These are phyloP conservation scores for Microsporum audouinii DNA, from an alignment of 2,329 filamentous ascomycete species.

Conservation along the genomic window DNA sequence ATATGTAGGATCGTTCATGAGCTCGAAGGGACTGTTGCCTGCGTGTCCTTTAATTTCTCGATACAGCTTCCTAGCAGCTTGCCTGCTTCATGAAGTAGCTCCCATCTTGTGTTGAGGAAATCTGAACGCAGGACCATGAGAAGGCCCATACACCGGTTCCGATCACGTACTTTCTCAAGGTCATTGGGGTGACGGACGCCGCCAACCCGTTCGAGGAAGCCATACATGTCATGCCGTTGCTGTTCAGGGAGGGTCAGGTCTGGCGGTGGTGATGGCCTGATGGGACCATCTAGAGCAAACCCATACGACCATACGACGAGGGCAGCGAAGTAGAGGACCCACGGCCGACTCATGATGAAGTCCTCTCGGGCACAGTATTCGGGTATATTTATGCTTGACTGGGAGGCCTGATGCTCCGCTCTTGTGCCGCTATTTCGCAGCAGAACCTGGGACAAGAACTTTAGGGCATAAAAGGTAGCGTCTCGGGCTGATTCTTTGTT, in stretches of 20 bases:
- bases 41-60: slow-evolving; percentile 38
- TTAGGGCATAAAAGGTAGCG: slow-evolving; percentile 82
- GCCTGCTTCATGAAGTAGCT: slow-evolving; percentile 78
- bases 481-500: slow-evolving; percentile 78
- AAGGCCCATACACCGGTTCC: slow-evolving; percentile 73
- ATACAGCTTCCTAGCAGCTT: slow-evolving; percentile 73
- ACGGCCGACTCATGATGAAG: slow-evolving; percentile 78
- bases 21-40: not conserved
- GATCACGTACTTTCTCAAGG: slow-evolving; percentile 57
- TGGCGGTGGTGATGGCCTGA: slow-evolving; percentile 30
- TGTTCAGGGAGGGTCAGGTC: slow-evolving; percentile 51
- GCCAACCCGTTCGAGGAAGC: slow-evolving; percentile 62
- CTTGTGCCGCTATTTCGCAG: slow-evolving; percentile 39
- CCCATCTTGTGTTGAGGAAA: slow-evolving; percentile 78
- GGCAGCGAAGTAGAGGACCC: slow-evolving; percentile 88
- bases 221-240: slow-evolving; percentile 65
- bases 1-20: not conserved
- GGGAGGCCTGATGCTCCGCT: slow-evolving; percentile 14
- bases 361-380: slow-evolving; percentile 78
- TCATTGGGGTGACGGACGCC: slow-evolving; percentile 64
- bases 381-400: slow-evolving; percentile 26
- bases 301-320: slow-evolving; percentile 94
- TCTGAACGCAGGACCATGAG: slow-evolving; percentile 70
- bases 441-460: slow-evolving; percentile 77
- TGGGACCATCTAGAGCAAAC: slow-evolving; percentile 74